phyloP scores from a whole-genome alignment of 106 monocot species.

The Posidonia australis region DNA sequence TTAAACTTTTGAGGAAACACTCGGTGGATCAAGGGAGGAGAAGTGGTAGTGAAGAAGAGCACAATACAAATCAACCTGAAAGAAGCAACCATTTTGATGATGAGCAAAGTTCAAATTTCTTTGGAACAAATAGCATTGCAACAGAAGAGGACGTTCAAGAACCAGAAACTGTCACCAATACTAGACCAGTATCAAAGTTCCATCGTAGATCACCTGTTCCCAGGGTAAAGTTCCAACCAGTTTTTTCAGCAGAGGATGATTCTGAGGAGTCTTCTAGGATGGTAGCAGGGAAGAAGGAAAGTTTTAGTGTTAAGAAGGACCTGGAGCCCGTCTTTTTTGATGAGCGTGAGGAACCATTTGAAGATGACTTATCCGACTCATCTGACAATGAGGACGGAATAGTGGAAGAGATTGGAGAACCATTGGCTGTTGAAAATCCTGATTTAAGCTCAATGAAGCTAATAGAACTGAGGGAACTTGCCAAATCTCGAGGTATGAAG shows the following conservation, averaged over 20 bases:
- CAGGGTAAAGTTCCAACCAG: conserved; percentile 61
- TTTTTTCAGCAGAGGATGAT: conserved; percentile 45
- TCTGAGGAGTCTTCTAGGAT: not conserved
- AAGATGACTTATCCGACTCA: conserved; percentile 17
- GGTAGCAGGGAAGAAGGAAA: conserved; percentile 15
- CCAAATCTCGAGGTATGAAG: conserved; percentile 74
- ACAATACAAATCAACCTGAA: conserved; percentile 26
- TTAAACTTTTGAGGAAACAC: conserved; percentile 73
- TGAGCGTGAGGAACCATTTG: conserved; percentile 12
- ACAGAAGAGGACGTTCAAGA: conserved; percentile 25
- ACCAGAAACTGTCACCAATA: conserved; percentile 7
- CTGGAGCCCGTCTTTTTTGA: conserved; percentile 24
- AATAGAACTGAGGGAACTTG: conserved; percentile 57
- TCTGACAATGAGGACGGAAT: conserved; percentile 23
- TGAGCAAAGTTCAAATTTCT: conserved; percentile 30
- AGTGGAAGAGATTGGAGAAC: conserved; percentile 16
- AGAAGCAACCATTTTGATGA: conserved; percentile 34
- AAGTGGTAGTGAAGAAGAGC: conserved; percentile 10
- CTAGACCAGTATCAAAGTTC: conserved; percentile 62
- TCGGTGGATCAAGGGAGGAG: conserved; percentile 49
- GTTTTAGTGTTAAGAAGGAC: not conserved
- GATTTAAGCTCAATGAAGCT: conserved; percentile 64
- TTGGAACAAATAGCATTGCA: conserved; percentile 23
- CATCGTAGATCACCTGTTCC: conserved; percentile 69
- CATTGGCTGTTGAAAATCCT: conserved; percentile 7